Conservation (phyloP, 495 filamentous ascomycete genomes). For the Choiromyces venosus region DNA sequence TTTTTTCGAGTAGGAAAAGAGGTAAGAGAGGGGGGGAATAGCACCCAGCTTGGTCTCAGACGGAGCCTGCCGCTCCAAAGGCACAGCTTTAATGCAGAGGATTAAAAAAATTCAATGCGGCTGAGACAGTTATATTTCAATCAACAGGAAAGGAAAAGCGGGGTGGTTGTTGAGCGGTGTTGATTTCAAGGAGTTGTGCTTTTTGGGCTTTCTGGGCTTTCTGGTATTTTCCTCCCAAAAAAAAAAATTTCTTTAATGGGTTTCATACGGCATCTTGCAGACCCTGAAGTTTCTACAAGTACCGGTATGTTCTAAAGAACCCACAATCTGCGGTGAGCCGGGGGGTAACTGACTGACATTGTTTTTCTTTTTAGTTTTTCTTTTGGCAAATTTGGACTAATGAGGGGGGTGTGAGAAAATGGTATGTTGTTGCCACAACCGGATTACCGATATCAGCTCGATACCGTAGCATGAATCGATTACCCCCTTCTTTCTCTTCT, state of each 20-base stretch:
- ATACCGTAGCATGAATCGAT: no score
- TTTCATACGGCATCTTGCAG: neutral
- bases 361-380: neutral
- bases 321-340: neutral
- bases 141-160: neutral
- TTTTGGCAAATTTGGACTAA: neutral
- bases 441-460: no score
- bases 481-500: no score
- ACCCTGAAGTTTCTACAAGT: neutral
- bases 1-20: neutral
- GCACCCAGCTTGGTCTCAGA: neutral
- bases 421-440: neutral
- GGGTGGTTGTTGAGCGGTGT: neutral
- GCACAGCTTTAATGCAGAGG: neutral
- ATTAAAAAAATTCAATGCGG: neutral
- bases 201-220: no score
- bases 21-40: neutral
- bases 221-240: no score
- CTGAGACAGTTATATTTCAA: neutral
- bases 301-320: neutral
- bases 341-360: neutral
- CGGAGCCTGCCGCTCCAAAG: neutral
- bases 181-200: neutral
- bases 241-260: neutral
- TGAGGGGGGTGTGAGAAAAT: neutral